Evolutionary conservation across 176 grass and related monocot species (phyloP).

Genomic region (Bothriochloa decipiens): DNA sequence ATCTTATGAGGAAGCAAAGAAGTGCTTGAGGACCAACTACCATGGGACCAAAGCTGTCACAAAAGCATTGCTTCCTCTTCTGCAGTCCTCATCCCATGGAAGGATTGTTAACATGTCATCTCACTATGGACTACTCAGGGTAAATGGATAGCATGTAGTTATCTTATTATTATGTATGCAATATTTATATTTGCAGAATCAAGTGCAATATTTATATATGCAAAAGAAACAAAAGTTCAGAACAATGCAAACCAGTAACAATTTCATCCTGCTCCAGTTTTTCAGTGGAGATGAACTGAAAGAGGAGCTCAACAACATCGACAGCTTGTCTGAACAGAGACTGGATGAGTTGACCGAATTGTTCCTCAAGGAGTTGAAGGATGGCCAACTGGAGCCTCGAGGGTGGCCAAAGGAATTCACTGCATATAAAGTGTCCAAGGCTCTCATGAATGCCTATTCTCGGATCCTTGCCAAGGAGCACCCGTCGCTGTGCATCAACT

Average conservation of each 20-base stretch:
- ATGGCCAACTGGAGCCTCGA: background rate
- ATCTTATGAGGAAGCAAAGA: constrained; percentile 51
- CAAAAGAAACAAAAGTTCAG: background rate
- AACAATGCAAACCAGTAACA: background rate
- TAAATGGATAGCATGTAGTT: background rate
- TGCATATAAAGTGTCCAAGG: constrained; percentile 14
- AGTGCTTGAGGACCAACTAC: constrained; percentile 68
- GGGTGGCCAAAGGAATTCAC: background rate
- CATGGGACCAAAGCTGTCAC: constrained; percentile 55
- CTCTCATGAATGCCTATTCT: background rate
- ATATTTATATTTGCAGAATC: no score
- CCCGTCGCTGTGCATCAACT: background rate
- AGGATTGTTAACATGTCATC: constrained; percentile 69
- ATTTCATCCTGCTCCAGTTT: background rate
- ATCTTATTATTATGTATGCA: no score
- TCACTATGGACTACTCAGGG: constrained; percentile 38
- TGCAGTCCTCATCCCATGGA: constrained; percentile 47
- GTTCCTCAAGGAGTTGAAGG: constrained; percentile 9
- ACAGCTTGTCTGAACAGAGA: constrained; percentile 2
- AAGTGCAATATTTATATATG: background rate
- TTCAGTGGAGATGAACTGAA: constrained; percentile 1
- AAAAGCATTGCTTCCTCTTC: constrained; percentile 57
- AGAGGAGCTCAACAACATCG: background rate
- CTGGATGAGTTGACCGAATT: background rate
- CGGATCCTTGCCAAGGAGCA: constrained; percentile 7